Base-by-base conservation (phyloP, 2,329 filamentous ascomycete species). In the Pseudogymnoascus sp. region DNA sequence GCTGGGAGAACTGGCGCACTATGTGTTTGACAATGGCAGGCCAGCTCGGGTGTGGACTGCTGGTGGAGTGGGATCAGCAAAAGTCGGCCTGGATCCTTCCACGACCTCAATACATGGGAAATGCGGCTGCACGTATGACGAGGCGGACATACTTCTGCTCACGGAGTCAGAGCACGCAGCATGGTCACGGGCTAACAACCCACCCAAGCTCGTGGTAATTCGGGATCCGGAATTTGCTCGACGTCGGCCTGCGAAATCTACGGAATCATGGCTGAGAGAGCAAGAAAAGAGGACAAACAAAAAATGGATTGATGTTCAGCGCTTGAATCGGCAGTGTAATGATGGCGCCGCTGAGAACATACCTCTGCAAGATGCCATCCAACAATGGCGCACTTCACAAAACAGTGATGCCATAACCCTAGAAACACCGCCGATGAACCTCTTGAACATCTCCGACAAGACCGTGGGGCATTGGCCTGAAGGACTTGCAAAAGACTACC, bases 1-100 rank as follows among this genome's bases (percentile, higher is more conserved):
- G 11, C 42, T 63, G 42, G 42, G 28, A 11, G 61, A 60, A n/a
- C 12, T 60, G 21, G 31, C 44, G 3, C 47, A 25, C 11, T 53
- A 63, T 10, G 53, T 60, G 5, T 60, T 63, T 31, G 47, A 59
- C n/a, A 59, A 63, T 38, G 61, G 61, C 18, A 50, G 42, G 25
- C 44, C 61, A 8, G 61, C 61, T 40, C 61, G 61, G 1, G 61
- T 59, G 18, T 63, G 61, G 61, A 63, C 61, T 28, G 25, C 40
- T 59, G 60, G 60, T 11, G 40, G 60, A 16, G 38, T 25, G 7
- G 60, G 60, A 21, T 50, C 60, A 21, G 60, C 35, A 16, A 12
- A 35, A 25, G 59, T 60, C 5, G 59, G 59, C 10, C 38, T 60
- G n/a, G 35, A 38, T 11, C 59, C 59, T 28, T 28, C 10, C 23